Evolutionary conservation across 129 eudicot species (phyloP).

Genomic region (Artemisia annua): DNA sequence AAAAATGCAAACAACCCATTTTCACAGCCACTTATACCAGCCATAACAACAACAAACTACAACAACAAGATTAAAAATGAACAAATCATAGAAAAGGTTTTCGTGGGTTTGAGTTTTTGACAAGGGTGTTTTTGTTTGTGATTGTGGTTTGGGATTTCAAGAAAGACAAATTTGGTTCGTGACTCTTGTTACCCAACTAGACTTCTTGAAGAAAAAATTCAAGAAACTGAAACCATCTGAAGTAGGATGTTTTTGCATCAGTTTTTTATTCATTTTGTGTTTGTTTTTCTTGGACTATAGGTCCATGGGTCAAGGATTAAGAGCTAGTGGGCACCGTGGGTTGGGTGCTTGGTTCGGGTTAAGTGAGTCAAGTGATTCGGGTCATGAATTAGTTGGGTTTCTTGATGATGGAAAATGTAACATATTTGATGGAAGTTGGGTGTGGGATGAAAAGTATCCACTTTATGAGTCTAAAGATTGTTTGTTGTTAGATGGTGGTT

Average conservation of each 20-base stretch:
- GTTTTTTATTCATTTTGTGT: constrained; percentile 43
- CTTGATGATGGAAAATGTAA: constrained; percentile 64
- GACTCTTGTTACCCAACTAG: constrained; percentile 61
- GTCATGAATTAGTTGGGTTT: constrained; percentile 41
- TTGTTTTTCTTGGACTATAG: constrained; percentile 59
- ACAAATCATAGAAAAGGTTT: too few relatives aligned
- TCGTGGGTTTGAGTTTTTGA: too few relatives aligned
- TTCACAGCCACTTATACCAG: too few relatives aligned
- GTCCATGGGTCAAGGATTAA: constrained; percentile 36
- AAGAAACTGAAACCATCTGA: constrained; percentile 58
- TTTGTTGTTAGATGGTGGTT: constrained; percentile 70
- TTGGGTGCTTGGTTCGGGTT: constrained; percentile 46
- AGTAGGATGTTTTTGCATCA: constrained; percentile 54
- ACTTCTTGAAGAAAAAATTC: constrained; percentile 68
- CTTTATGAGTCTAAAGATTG: constrained; percentile 73
- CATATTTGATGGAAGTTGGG: constrained; percentile 74
- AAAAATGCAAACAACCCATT: too few relatives aligned
- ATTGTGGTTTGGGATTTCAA: too few relatives aligned
- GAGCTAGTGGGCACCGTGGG: constrained; percentile 35
- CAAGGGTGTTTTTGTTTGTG: too few relatives aligned
- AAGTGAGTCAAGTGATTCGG: constrained; percentile 28
- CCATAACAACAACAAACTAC: too few relatives aligned
- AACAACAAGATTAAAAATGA: too few relatives aligned
- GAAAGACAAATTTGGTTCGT: too few relatives aligned
- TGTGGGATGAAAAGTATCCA: constrained; percentile 85